These are phyloP conservation scores for Croton setiger DNA, from an alignment of 441 rosid genomes.

Conservation along the genomic window DNA sequence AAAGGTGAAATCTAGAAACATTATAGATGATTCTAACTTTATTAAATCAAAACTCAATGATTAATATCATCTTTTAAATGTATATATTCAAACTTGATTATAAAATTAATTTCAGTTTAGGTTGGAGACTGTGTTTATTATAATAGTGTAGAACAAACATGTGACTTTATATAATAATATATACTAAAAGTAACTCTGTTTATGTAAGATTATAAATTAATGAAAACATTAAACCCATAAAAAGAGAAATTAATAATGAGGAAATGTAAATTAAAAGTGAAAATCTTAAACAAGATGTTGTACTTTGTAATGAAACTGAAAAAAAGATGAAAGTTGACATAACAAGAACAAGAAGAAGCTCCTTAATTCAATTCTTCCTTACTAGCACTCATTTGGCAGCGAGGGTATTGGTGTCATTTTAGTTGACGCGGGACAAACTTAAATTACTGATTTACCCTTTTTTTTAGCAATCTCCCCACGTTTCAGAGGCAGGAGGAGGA, in stretches of 20 bases:
- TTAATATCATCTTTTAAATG: no score
- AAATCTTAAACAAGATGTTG: background rate
- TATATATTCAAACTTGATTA: no score
- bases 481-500: slow-evolving; percentile 35
- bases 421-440: background rate
- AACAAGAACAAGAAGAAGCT: background rate
- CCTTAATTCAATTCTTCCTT: no score
- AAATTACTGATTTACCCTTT: slow-evolving; percentile 14
- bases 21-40: no score
- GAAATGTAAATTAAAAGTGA: background rate
- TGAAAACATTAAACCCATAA: slow-evolving; percentile 6
- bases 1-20: no score
- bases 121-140: no score
- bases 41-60: no score
- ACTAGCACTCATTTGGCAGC: background rate
- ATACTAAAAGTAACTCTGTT: no score
- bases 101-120: no score
- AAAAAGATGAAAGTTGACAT: slow-evolving; percentile 1
- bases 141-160: no score
- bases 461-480: slow-evolving; percentile 44
- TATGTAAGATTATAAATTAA: background rate
- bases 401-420: slow-evolving; percentile 22
- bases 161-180: no score
- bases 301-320: background rate
- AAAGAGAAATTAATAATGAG: background rate